Conservation (phyloP, 2,329 filamentous ascomycete species). For the Bertia moriformis region DNA sequence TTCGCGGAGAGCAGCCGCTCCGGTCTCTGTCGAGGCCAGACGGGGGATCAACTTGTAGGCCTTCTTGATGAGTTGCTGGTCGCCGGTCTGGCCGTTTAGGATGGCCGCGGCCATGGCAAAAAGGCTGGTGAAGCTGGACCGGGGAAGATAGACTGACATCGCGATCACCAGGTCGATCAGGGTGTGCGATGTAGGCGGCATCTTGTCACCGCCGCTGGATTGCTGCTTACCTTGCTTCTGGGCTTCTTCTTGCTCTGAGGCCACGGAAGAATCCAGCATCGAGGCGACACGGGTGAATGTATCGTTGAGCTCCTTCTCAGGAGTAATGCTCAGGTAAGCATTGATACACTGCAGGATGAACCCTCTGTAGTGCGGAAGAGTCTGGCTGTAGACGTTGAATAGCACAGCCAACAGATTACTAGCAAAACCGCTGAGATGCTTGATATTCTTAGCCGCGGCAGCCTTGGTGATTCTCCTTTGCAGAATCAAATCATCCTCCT, state of each 20-base stretch:
- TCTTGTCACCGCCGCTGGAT: constrained; percentile 43
- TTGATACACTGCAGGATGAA: constrained; percentile 91
- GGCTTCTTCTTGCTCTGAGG: constrained; percentile 40
- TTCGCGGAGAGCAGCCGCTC: constrained; percentile 61
- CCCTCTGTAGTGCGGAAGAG: constrained; percentile 77
- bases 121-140: constrained; percentile 68
- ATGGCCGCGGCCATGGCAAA: constrained; percentile 79
- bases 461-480: constrained; percentile 66
- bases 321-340: constrained; percentile 78
- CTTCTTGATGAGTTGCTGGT: constrained; percentile 95
- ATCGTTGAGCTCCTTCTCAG: constrained; percentile 60
- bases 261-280: constrained; percentile 64
- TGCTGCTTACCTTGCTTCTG: constrained; percentile 47
- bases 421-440: constrained; percentile 65
- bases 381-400: constrained; percentile 99
- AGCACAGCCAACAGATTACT: constrained; percentile 85
- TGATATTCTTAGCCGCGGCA: constrained; percentile 64
- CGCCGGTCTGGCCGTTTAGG: constrained; percentile 58
- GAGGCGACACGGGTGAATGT: constrained; percentile 78
- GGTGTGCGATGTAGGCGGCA: constrained; percentile 87
- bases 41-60: constrained; percentile 95
- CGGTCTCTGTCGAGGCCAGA: constrained; percentile 66
- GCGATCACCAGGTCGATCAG: constrained; percentile 95
- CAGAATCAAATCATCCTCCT: constrained; percentile 59
- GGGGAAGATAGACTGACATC: constrained; percentile 82